Percentiles rank a stretch among this genome's conserved stretches.
These are phyloP conservation scores for Blastomyces percursus DNA, from an alignment of 2,329 filamentous ascomycete species.

Conservation along the genomic window DNA sequence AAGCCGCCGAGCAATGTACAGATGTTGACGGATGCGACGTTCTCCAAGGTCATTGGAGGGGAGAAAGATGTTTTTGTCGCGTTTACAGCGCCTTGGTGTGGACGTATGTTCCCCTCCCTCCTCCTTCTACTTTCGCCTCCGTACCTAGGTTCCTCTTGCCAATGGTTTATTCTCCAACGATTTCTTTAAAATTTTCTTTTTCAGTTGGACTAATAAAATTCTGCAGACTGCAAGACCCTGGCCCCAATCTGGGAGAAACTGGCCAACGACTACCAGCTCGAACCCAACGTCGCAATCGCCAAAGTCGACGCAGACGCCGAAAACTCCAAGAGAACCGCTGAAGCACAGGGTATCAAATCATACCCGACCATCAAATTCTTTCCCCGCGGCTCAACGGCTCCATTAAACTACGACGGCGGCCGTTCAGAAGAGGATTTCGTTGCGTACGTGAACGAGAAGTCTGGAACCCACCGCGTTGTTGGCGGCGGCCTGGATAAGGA, in stretches of 20 bases:
- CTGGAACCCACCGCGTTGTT: conserved; percentile 70
- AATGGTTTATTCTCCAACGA: not conserved
- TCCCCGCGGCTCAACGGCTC: conserved; percentile 65
- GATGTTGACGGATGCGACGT: conserved; percentile 68
- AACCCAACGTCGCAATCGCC: conserved; percentile 71
- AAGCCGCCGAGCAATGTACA: conserved; percentile 61
- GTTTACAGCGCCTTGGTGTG: conserved; percentile 97
- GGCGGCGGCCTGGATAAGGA: conserved; percentile 69
- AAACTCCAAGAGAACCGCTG: conserved; percentile 67
- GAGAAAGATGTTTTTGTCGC: conserved; percentile 89
- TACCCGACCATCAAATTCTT: conserved; percentile 99
- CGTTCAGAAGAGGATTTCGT: conserved; percentile 69
- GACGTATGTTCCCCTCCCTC: conserved; percentile 59
- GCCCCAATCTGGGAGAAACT: conserved; percentile 84
- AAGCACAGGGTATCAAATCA: conserved; percentile 64
- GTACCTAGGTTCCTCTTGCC: conserved; percentile 6
- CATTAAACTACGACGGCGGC: conserved; percentile 60
- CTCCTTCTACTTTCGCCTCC: conserved; percentile 7
- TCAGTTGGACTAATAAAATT: not conserved
- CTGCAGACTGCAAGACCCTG: conserved; percentile 85
- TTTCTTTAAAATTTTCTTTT: not conserved
- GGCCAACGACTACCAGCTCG: conserved; percentile 67
- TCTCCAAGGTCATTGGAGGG: conserved; percentile 64
- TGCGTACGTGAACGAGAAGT: conserved; percentile 74
- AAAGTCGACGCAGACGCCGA: conserved; percentile 92